Percentiles rank a stretch among this genome's conserved stretches.
phyloP scores from a whole-genome alignment of 345 rosid species.

The Citrus hindsii region DNA sequence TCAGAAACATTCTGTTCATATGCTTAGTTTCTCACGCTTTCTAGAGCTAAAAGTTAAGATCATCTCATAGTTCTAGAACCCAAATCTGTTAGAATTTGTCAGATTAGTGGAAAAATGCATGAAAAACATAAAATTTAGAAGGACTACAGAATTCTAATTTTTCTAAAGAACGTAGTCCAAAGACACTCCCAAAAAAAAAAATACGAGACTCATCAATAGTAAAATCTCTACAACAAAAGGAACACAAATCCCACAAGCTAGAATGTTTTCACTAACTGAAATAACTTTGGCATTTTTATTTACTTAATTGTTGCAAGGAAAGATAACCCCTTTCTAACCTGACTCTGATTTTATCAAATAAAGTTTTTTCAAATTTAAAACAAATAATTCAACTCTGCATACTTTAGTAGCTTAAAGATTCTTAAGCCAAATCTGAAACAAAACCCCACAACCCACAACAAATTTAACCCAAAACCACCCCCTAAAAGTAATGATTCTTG shows the following conservation, averaged over 20 bases:
- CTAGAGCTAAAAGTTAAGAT: neutral
- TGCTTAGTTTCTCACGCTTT: neutral
- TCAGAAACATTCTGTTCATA: constrained; percentile 3
- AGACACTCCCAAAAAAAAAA: neutral
- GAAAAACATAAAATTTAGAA: neutral
- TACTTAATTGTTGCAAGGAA: neutral
- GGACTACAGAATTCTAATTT: too few relatives aligned
- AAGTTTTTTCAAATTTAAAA: neutral
- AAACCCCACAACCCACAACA: constrained; percentile 7
- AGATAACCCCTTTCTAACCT: neutral
- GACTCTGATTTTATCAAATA: neutral
- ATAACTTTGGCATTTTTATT: neutral
- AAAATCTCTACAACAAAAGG: neutral
- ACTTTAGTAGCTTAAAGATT: neutral
- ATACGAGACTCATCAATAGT: neutral
- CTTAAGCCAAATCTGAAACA: constrained; percentile 7
- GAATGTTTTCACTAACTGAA: neutral
- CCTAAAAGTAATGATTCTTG: neutral
- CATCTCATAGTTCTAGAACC: neutral
- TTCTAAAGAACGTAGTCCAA: neutral
- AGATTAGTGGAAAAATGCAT: neutral
- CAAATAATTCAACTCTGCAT: neutral
- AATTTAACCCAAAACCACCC: neutral
- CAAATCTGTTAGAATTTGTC: neutral
- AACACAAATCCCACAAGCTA: neutral